Base-by-base conservation (phyloP, 2,329 filamentous ascomycete genomes). In the Talaromyces albobiverticillius region DNA sequence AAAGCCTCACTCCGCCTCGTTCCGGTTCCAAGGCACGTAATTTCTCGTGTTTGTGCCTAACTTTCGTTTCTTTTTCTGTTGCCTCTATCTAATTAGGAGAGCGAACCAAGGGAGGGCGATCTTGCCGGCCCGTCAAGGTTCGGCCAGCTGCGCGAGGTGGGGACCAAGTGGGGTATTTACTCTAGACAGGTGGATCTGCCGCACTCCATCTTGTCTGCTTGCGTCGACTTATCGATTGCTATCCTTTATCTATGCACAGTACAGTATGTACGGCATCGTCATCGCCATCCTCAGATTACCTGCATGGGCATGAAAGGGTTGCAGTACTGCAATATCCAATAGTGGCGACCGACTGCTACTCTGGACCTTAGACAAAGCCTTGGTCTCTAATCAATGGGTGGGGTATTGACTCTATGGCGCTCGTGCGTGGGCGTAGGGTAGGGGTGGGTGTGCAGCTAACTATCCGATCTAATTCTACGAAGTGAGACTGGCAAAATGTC, bases 91-190 rank as follows among this genome's bases (percentile, higher is more conserved):
- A 6, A 38, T 38, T 6, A 6, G 13, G n/a, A n/a, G n/a, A n/a
- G n/a, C 18, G 26, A 45, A 38, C 49, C 41, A 46, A 23, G 40
- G 23, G 6, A 45, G n/a, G 26, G 29, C 10, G 47, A 46, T 55
- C 40, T 32, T 40, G 46, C 52, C 46, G 46, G 47, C 36, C 54
- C 54, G 49, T 49, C 29, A 51, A 41, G 54, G 50, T 49, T 53
- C 54, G 54, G 54, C 54, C 45, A 53, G 54, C 23, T 23, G 46
- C 41, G 45, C 55, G 56, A 57, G 57, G 54, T 57, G 58, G 60
- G 26, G 5, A 5, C 26, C 26, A 29, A 29, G 62, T 64, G 63
- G 62, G 62, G 61, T 55, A 10, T 29, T n/a, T n/a, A n/a, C n/a
- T n/a, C n/a, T n/a, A n/a, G n/a, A n/a, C n/a, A 60, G 57, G 59